Evolutionary conservation across 345 rosid genomes (phyloP).

Genomic region (Isatis tinctoria): DNA sequence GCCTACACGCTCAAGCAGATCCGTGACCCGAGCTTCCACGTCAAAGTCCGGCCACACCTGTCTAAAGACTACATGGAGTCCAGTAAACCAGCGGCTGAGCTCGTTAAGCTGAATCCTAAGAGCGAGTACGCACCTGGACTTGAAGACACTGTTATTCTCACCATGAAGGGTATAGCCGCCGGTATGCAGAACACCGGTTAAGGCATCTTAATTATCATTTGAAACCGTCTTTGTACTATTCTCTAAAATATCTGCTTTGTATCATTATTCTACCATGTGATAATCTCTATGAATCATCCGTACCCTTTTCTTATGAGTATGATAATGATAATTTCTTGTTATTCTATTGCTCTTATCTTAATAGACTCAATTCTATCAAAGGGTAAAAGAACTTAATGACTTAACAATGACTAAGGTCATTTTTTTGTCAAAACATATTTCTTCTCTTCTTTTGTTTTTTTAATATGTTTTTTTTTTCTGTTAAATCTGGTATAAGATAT

Average conservation of each 20-base stretch:
- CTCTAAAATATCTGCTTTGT: background rate
- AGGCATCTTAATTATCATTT: background rate
- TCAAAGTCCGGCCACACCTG: constrained; percentile 62
- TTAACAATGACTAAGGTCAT: background rate
- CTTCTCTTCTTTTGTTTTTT: too few species aligned
- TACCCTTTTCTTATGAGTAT: background rate
- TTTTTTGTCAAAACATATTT: background rate
- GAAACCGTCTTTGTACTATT: constrained; percentile 4
- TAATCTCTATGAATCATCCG: constrained; percentile 12
- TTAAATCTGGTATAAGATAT: too few species aligned
- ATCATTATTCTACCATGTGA: constrained; percentile 5
- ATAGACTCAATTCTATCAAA: background rate
- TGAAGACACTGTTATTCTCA: constrained; percentile 89
- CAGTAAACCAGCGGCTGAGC: constrained; percentile 69
- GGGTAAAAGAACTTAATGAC: background rate
- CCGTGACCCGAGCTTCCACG: constrained; percentile 75
- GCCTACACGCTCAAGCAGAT: constrained; percentile 86
- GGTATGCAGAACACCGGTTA: constrained; percentile 96
- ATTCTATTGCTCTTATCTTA: background rate
- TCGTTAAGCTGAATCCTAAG: constrained; percentile 38
- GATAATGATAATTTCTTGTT: background rate
- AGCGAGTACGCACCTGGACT: constrained; percentile 63
- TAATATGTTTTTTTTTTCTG: too few species aligned
- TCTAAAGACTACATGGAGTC: constrained; percentile 72
- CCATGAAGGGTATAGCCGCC: constrained; percentile 98